A percentile compares a stretch with the other conserved stretches of the same genome.
Conservation (phyloP, 352 stramenopile genomes). For the Phytophthora podocarpi region DNA sequence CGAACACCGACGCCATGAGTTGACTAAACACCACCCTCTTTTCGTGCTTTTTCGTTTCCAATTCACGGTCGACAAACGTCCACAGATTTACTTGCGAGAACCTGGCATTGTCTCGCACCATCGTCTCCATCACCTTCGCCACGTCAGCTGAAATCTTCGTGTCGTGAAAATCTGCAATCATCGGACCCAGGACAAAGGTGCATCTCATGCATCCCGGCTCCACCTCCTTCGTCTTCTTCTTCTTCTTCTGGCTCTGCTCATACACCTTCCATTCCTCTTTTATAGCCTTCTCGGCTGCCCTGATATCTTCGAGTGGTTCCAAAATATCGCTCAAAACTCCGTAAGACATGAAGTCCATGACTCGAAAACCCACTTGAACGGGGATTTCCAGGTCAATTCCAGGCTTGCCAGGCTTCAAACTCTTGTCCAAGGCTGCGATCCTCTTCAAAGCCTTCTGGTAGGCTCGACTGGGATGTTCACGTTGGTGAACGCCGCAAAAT, state of each 20-base stretch:
- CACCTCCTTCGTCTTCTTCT: background rate
- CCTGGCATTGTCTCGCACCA: constrained; percentile 3
- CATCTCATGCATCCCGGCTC: constrained; percentile 4
- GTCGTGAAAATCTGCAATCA: constrained; percentile 16
- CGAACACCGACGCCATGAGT: constrained; percentile 10
- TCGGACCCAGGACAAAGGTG: constrained; percentile 22
- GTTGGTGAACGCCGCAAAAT: constrained; percentile 16
- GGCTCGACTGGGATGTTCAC: background rate
- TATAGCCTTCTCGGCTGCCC: background rate
- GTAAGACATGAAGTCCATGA: constrained; percentile 1
- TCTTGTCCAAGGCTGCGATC: constrained; percentile 6
- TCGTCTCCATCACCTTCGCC: background rate
- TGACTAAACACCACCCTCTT: constrained; percentile 1
- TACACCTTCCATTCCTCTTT: constrained; percentile 5
- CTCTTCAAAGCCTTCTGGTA: constrained; percentile 8
- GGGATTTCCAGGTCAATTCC: constrained; percentile 18
- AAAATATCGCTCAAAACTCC: background rate
- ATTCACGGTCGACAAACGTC: background rate
- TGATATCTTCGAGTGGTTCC: background rate
- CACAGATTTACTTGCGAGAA: constrained; percentile 15
- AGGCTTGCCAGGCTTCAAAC: background rate
- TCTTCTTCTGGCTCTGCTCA: background rate
- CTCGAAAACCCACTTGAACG: constrained; percentile 7
- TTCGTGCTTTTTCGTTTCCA: background rate
- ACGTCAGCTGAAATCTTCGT: background rate